Evolutionary conservation across 257 asterid genomes (phyloP).

Genomic region (Phtheirospermum japonicum): DNA sequence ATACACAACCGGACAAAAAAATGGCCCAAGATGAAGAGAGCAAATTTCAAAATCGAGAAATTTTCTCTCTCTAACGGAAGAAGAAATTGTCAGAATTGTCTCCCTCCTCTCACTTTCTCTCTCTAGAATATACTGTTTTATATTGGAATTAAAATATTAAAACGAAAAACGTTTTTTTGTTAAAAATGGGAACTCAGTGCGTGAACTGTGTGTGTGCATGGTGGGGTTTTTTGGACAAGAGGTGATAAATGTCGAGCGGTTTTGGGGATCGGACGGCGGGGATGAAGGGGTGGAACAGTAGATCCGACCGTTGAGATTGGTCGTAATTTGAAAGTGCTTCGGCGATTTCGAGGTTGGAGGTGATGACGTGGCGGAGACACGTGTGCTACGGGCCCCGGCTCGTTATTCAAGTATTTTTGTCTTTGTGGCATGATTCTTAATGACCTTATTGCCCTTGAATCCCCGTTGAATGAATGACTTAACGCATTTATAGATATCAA

Average conservation of each 20-base stretch:
- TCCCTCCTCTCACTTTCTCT: constrained; percentile 24
- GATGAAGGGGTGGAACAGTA: constrained; percentile 38
- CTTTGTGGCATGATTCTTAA: too few species aligned
- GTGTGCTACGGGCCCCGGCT: constrained; percentile 26
- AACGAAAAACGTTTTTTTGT: background rate
- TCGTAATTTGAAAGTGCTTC: constrained; percentile 48
- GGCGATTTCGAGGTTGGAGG: constrained; percentile 28
- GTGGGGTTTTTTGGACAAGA: constrained; percentile 16
- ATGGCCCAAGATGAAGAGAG: constrained; percentile 22
- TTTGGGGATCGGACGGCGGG: constrained; percentile 37
- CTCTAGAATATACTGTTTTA: too few species aligned
- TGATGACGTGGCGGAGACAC: constrained; percentile 42
- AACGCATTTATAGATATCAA: too few species aligned
- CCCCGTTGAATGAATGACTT: constrained; percentile 34
- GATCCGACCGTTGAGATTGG: constrained; percentile 60
- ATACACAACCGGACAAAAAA: constrained; percentile 33
- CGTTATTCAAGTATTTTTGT: background rate
- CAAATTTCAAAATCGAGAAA: constrained; percentile 46
- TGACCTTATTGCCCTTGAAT: constrained; percentile 17
- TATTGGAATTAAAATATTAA: too few species aligned
- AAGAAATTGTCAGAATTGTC: constrained; percentile 45
- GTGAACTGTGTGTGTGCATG: constrained; percentile 14
- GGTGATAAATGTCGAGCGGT: constrained; percentile 19
- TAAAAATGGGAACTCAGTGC: constrained; percentile 9
- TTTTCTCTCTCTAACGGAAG: constrained; percentile 31